phyloP scores from a whole-genome alignment of 2,329 filamentous ascomycete genomes.

The Microcyclosporella mali region DNA sequence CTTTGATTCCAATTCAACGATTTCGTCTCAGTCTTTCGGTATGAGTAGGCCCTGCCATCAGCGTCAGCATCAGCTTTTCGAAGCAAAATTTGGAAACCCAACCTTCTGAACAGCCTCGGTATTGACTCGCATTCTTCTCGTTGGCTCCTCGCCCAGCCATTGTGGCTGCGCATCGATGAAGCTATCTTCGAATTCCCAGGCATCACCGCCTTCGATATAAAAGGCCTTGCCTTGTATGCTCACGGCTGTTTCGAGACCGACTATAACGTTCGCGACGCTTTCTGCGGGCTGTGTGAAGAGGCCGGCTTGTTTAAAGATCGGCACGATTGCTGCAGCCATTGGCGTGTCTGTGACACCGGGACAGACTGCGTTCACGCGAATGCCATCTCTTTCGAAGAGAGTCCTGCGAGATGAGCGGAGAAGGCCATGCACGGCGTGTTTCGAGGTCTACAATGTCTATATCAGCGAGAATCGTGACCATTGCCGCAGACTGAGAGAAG shows the following conservation, averaged over 20 bases:
- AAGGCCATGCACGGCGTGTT: constrained; percentile 24
- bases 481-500: neutral
- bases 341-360: constrained; percentile 40
- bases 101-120: constrained; percentile 19
- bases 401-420: constrained; percentile 22
- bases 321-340: constrained; percentile 23
- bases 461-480: neutral
- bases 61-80: constrained; percentile 1
- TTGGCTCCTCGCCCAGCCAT: constrained; percentile 38
- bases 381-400: constrained; percentile 20
- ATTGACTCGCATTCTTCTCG: constrained; percentile 21
- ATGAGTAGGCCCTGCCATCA: constrained; percentile 3
- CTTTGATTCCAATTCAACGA: no score
- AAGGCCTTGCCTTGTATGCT: constrained; percentile 38
- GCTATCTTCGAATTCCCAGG: constrained; percentile 42
- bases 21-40: constrained; percentile 1
- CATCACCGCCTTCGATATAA: constrained; percentile 40
- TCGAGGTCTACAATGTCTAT: constrained; percentile 12
- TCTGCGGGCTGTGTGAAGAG: constrained; percentile 19
- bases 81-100: neutral
- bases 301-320: constrained; percentile 13
- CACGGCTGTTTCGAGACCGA: constrained; percentile 27
- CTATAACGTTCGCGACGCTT: constrained; percentile 20
- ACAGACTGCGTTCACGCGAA: constrained; percentile 38
- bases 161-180: constrained; percentile 36